Conservation (phyloP, 2,329 filamentous ascomycete genomes). For the Lecanicillium sp. region DNA sequence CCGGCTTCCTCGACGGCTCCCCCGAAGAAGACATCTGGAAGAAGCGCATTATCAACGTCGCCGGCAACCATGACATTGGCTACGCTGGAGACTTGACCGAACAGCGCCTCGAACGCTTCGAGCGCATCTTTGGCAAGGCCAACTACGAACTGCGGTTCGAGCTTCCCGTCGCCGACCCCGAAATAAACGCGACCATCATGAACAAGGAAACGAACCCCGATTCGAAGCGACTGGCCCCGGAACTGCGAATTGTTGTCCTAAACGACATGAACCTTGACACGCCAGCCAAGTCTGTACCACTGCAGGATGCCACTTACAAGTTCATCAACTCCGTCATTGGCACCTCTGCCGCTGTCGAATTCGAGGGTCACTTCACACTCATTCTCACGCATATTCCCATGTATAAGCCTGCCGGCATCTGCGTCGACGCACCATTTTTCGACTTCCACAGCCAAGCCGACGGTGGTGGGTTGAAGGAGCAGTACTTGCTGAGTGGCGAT, state of each 20-base stretch:
- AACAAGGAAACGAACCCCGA: slow-evolving; percentile 37
- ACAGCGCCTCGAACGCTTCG: slow-evolving; percentile 73
- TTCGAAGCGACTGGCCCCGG: slow-evolving; percentile 50
- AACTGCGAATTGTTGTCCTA: slow-evolving; percentile 75
- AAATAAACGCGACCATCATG: slow-evolving; percentile 35
- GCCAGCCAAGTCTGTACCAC: slow-evolving; percentile 58
- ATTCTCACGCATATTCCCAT: slow-evolving; percentile 89
- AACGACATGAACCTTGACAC: slow-evolving; percentile 94
- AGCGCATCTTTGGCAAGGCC: slow-evolving; percentile 74
- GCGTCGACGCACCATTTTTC: slow-evolving; percentile 79
- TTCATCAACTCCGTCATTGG: slow-evolving; percentile 68
- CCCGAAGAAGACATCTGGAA: slow-evolving; percentile 55
- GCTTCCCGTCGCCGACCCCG: slow-evolving; percentile 41
- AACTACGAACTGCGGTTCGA: slow-evolving; percentile 85
- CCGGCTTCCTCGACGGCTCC: slow-evolving; percentile 41
- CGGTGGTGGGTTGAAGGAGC: slow-evolving; percentile 72
- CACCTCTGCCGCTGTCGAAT: slow-evolving; percentile 54
- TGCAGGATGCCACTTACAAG: slow-evolving; percentile 71
- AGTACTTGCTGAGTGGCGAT: slow-evolving; percentile 77
- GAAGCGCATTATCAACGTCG: slow-evolving; percentile 78
- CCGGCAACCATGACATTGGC: slow-evolving; percentile 93
- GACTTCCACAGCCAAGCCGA: slow-evolving; percentile 64
- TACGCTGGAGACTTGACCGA: slow-evolving; percentile 86
- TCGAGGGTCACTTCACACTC: slow-evolving; percentile 65
- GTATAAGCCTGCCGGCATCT: slow-evolving; percentile 75